Conservation (phyloP, 2,329 filamentous ascomycete species). For the Colletotrichum sojae region DNA sequence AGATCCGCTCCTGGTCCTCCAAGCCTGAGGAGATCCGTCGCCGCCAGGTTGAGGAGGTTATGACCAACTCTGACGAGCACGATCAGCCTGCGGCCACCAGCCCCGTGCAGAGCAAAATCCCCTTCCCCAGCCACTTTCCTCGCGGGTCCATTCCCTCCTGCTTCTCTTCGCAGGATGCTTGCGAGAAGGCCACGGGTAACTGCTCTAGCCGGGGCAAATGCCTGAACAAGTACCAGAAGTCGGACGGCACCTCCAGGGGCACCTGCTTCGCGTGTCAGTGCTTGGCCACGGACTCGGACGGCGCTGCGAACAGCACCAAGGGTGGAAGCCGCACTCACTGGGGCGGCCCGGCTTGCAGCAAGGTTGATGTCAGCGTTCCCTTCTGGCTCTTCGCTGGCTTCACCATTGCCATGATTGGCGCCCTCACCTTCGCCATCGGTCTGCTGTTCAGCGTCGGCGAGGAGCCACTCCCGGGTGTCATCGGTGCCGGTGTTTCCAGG, state of each 20-base stretch:
- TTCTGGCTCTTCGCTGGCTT: conserved; percentile 91
- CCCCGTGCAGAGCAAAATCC: conserved; percentile 44
- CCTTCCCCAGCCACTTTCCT: conserved; percentile 53
- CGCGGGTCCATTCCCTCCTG: conserved; percentile 75
- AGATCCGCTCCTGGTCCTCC: conserved; percentile 57
- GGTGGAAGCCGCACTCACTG: conserved; percentile 75
- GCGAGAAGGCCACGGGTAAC: conserved; percentile 77
- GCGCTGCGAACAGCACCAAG: conserved; percentile 56
- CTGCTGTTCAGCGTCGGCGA: conserved; percentile 87
- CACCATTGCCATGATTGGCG: conserved; percentile 76
- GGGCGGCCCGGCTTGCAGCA: conserved; percentile 90
- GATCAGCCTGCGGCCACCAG: conserved; percentile 42
- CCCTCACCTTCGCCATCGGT: conserved; percentile 79
- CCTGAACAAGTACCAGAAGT: conserved; percentile 72
- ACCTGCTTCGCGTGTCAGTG: conserved; percentile 87
- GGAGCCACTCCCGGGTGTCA: conserved; percentile 91
- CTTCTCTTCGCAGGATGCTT: conserved; percentile 79
- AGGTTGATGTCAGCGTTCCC: conserved; percentile 88
- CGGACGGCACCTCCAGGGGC: conserved; percentile 57
- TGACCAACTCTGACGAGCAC: conserved; percentile 49
- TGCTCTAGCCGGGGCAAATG: conserved; percentile 90
- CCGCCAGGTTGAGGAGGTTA: conserved; percentile 64
- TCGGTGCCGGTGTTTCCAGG: conserved; percentile 92
- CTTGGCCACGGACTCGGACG: conserved; percentile 65
- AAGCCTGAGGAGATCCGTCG: conserved; percentile 61